phyloP scores from a whole-genome alignment of 2,329 filamentous ascomycete species.

The Claviceps purpurea region DNA sequence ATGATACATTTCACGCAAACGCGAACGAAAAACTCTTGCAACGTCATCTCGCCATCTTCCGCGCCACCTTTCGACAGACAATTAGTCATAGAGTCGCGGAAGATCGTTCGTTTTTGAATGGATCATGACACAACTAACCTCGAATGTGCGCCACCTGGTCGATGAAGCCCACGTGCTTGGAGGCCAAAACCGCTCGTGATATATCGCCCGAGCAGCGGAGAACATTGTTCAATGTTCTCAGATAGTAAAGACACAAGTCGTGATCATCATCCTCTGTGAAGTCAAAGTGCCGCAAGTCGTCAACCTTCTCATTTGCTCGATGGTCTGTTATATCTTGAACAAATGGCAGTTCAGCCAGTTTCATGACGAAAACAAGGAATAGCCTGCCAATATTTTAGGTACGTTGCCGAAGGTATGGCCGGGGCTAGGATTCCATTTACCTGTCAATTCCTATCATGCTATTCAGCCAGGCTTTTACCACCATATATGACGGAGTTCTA shows the following conservation, averaged over 20 bases:
- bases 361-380: conserved; percentile 46
- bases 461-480: conserved; percentile 70
- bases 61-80: conserved; percentile 28
- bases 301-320: conserved; percentile 7
- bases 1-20: conserved; percentile 50
- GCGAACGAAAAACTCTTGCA: conserved; percentile 56
- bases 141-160: conserved; percentile 22
- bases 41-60: conserved; percentile 40
- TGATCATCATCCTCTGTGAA: conserved; percentile 51
- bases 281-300: conserved; percentile 7
- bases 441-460: conserved; percentile 49
- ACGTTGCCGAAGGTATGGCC: neutral
- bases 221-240: conserved; percentile 62
- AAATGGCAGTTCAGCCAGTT: conserved; percentile 42
- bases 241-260: conserved; percentile 64
- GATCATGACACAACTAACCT: conserved; percentile 29
- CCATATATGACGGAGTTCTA: conserved; percentile 59
- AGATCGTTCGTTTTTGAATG: neutral
- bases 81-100: neutral
- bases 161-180: conserved; percentile 30
- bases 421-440: conserved; percentile 24
- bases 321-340: conserved; percentile 16
- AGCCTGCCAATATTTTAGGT: conserved; percentile 28
- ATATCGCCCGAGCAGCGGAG: conserved; percentile 52
- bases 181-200: conserved; percentile 58